Evolutionary conservation across 768 basidiomycete species (phyloP).

Genomic region (Pulveroboletus ravenelii): DNA sequence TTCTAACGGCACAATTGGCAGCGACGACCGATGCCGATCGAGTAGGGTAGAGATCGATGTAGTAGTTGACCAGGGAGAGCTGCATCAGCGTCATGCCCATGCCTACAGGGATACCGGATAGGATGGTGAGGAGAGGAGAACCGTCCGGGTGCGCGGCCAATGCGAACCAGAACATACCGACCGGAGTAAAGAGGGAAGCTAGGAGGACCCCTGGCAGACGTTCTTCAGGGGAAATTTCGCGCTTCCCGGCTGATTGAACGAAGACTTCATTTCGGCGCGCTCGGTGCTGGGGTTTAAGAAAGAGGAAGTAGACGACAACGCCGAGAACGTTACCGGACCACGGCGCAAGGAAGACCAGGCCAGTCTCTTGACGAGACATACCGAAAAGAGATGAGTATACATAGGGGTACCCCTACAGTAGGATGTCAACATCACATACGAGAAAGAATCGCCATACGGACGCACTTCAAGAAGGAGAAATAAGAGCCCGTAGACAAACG

Average conservation of each 20-base stretch:
- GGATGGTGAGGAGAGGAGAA: slow-evolving; percentile 7
- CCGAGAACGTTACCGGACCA: slow-evolving; percentile 25
- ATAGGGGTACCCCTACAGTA: slow-evolving; percentile 19
- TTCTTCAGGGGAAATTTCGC: slow-evolving; percentile 23
- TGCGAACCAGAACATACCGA: slow-evolving; percentile 29
- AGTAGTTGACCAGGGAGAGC: slow-evolving; percentile 26
- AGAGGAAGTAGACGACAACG: slow-evolving; percentile 23
- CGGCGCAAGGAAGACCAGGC: slow-evolving; percentile 23
- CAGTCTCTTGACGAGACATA: slow-evolving; percentile 24
- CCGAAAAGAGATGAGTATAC: slow-evolving; percentile 18
- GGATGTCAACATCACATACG: background rate
- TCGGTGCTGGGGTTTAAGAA: slow-evolving; percentile 20
- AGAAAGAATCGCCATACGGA: background rate
- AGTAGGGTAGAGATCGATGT: slow-evolving; percentile 29
- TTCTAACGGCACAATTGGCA: slow-evolving; percentile 24
- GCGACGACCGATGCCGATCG: slow-evolving; percentile 28
- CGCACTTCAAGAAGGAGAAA: slow-evolving; percentile 27
- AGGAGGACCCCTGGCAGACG: slow-evolving; percentile 26
- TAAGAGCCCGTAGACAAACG: slow-evolving; percentile 26
- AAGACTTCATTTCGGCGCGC: slow-evolving; percentile 15
- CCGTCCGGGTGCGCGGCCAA: slow-evolving; percentile 14
- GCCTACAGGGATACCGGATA: slow-evolving; percentile 26
- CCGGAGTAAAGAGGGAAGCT: slow-evolving; percentile 23
- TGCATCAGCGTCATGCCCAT: slow-evolving; percentile 29
- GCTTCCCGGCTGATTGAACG: slow-evolving; percentile 18